Conservation (phyloP, 228 moss, liverwort and hornwort species). For the Sphagnum magellanicum region DNA sequence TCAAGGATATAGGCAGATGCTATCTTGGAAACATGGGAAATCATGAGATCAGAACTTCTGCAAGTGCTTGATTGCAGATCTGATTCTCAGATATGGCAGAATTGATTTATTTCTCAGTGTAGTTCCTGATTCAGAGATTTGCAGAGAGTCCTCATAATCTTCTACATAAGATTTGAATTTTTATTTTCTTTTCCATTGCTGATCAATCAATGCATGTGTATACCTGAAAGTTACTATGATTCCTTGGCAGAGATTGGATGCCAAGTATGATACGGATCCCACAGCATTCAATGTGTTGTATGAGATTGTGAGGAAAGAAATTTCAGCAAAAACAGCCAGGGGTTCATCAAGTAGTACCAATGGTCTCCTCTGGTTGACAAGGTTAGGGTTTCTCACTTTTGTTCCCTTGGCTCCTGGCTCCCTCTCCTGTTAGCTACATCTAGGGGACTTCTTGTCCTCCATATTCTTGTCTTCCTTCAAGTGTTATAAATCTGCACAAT, state of each 20-base stretch:
- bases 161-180: too few species aligned
- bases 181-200: not conserved
- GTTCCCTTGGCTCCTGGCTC: not conserved
- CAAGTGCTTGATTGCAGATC: too few species aligned
- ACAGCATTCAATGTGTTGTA: slow-evolving; percentile 43
- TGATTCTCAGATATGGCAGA: too few species aligned
- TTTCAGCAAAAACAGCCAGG: slow-evolving; percentile 70
- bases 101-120: too few species aligned
- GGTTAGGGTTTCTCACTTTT: slow-evolving; percentile 19
- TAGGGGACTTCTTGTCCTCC: not conserved
- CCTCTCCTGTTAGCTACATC: not conserved
- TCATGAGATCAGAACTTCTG: not conserved
- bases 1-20: too few species aligned
- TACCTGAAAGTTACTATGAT: not conserved
- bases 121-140: too few species aligned
- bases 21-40: too few species aligned
- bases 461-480: not conserved
- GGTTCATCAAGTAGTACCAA: slow-evolving; percentile 88
- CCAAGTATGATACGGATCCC: slow-evolving; percentile 64
- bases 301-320: slow-evolving; percentile 73
- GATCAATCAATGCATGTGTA: not conserved
- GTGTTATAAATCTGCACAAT: not conserved
- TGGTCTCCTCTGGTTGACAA: slow-evolving; percentile 91
- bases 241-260: slow-evolving; percentile 58
- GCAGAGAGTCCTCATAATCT: too few species aligned